These are phyloP conservation scores for Fusarium compactum DNA, from an alignment of 2,329 filamentous ascomycete genomes.

Conservation along the genomic window DNA sequence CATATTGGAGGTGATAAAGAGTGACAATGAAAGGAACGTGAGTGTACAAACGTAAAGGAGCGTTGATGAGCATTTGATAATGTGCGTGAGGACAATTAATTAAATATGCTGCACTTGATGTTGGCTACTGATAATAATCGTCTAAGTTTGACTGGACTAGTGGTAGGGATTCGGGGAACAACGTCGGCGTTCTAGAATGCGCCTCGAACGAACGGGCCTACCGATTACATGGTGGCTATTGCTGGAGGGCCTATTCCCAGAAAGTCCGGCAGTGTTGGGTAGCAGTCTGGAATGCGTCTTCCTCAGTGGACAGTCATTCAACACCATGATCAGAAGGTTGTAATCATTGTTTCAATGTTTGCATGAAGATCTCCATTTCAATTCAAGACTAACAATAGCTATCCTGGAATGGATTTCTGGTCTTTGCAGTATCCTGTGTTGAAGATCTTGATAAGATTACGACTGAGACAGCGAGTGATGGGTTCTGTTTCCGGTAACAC, in stretches of 20 bases:
- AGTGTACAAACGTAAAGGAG: neutral
- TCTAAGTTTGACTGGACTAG: neutral
- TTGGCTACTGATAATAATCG: rapidly evolving
- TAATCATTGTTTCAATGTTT: too few relatives aligned
- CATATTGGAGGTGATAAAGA: neutral
- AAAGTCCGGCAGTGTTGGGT: neutral
- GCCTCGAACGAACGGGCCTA: neutral
- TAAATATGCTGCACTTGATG: neutral
- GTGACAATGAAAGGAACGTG: neutral
- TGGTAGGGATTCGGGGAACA: too few relatives aligned
- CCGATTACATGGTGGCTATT: neutral
- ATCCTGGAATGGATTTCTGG: neutral
- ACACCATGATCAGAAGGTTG: neutral
- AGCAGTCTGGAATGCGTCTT: neutral
- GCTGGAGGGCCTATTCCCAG: neutral
- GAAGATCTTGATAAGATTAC: neutral
- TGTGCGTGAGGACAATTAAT: neutral
- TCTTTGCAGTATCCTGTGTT: neutral
- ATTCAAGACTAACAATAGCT: neutral
- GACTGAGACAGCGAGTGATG: neutral
- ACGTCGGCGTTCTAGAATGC: neutral
- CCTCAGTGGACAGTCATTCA: neutral
- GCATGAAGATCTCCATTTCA: rapidly evolving
- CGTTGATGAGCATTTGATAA: neutral
- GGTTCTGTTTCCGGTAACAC: neutral